Evolutionary conservation across 345 rosid genomes (phyloP).

Genomic region (Mallotus nudiflorus): DNA sequence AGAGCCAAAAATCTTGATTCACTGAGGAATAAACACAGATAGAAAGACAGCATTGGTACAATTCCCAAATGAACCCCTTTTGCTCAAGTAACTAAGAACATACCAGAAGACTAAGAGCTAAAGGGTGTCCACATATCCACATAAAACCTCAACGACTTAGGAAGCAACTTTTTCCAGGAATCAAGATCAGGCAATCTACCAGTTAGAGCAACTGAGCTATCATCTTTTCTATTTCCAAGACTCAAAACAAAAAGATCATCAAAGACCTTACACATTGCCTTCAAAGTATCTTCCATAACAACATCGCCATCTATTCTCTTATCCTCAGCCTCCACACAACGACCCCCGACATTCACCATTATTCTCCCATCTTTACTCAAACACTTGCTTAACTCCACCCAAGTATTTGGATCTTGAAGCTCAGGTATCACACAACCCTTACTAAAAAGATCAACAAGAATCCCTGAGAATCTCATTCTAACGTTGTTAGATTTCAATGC

Average conservation of each 20-base stretch:
- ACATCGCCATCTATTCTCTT: slow-evolving; percentile 56
- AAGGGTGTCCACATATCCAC: slow-evolving; percentile 68
- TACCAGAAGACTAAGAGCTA: slow-evolving; percentile 21
- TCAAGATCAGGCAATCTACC: slow-evolving; percentile 63
- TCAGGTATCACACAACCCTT: slow-evolving; percentile 72
- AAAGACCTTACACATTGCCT: slow-evolving; percentile 62
- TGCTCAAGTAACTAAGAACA: too few relatives aligned
- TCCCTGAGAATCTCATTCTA: slow-evolving; percentile 57
- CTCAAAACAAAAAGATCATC: slow-evolving; percentile 52
- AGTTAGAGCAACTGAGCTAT: slow-evolving; percentile 68
- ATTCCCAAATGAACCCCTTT: neutral
- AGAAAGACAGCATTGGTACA: neutral
- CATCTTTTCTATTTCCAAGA: slow-evolving; percentile 57
- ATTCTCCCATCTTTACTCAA: slow-evolving; percentile 71
- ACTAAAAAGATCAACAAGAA: slow-evolving; percentile 68
- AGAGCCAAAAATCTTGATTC: neutral
- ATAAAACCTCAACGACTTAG: slow-evolving; percentile 45
- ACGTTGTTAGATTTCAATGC: slow-evolving; percentile 37
- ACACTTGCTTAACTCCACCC: slow-evolving; percentile 54
- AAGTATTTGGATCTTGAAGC: slow-evolving; percentile 78
- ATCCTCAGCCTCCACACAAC: slow-evolving; percentile 76
- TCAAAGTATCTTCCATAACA: slow-evolving; percentile 70
- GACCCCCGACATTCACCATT: slow-evolving; percentile 68
- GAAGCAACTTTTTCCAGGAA: slow-evolving; percentile 56
- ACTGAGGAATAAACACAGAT: neutral